A percentile compares a stretch with the other conserved stretches of the same genome.
phyloP scores from a whole-genome alignment of 2,329 filamentous ascomycete genomes.

The Fusarium sp. region DNA sequence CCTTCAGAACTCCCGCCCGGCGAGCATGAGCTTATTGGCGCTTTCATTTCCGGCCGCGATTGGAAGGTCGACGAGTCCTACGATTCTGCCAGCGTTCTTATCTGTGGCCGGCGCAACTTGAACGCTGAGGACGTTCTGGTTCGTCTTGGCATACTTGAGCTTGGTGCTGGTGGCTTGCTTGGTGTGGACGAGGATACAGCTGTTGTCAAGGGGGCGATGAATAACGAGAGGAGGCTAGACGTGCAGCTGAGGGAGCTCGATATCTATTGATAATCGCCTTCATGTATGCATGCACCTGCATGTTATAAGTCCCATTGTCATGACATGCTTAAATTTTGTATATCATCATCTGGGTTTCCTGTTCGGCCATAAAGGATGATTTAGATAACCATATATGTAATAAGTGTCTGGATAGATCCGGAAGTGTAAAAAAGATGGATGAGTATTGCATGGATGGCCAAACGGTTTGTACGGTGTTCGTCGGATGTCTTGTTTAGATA shows the following conservation, averaged over 20 bases:
- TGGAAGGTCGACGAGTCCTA: slow-evolving; percentile 43
- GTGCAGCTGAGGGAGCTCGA: slow-evolving; percentile 48
- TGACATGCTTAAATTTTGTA: background rate
- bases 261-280: slow-evolving; percentile 43
- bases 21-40: slow-evolving; percentile 40
- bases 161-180: slow-evolving; percentile 42
- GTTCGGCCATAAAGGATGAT: background rate
- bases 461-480: slow-evolving; percentile 27
- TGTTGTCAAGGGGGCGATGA: slow-evolving; percentile 43
- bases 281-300: background rate
- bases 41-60: slow-evolving; percentile 46
- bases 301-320: background rate
- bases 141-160: slow-evolving; percentile 45
- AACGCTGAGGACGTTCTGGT: slow-evolving; percentile 42
- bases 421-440: slow-evolving; percentile 10
- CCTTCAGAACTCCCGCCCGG: slow-evolving; percentile 32
- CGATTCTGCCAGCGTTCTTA: slow-evolving; percentile 43
- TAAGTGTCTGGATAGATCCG: slow-evolving; percentile 30
- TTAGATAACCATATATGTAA: slow-evolving; percentile 27
- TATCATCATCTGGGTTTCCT: background rate
- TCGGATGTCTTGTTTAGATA: slow-evolving; percentile 37
- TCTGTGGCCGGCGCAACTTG: slow-evolving; percentile 45
- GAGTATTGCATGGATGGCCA: slow-evolving; percentile 16
- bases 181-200: slow-evolving; percentile 38
- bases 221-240: slow-evolving; percentile 41